Conservation (phyloP, 768 basidiomycete species). For the Strobilomyces confusus region DNA sequence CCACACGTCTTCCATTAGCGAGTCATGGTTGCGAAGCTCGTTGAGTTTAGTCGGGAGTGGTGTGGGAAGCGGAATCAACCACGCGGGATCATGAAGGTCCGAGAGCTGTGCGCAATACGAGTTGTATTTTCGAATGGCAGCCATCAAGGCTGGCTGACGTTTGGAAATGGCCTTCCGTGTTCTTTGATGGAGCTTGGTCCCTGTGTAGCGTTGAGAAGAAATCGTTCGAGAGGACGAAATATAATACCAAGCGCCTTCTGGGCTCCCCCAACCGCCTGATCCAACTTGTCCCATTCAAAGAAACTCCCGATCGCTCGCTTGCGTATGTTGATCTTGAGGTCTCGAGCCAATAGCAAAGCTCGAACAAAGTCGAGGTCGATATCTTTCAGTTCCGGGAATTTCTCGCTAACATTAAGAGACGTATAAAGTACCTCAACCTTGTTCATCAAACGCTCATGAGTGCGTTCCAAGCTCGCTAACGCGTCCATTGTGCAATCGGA, state of each 20-base stretch:
- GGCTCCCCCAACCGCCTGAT: slow-evolving; percentile 19
- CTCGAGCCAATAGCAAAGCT: neutral
- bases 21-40: neutral
- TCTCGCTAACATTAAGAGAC: neutral
- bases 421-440: slow-evolving; percentile 2
- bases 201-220: neutral
- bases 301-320: neutral
- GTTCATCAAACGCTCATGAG: neutral
- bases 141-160: neutral
- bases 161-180: neutral
- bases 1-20: neutral
- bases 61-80: neutral
- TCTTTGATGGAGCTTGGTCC: neutral
- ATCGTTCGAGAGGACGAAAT: neutral
- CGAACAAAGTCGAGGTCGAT: neutral
- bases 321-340: neutral
- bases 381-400: neutral
- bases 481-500: slow-evolving; percentile 11
- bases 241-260: slow-evolving; percentile 8
- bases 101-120: neutral
- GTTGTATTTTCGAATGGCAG: neutral
- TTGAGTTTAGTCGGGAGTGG: neutral
- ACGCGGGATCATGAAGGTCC: neutral
- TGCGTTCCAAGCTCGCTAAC: slow-evolving; percentile 16
- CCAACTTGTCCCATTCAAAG: slow-evolving; percentile 20